Percentiles rank a stretch among this genome's conserved stretches.
phyloP scores from a whole-genome alignment of 192 early-diverging fungal genomes.

The Coemansia sp. region DNA sequence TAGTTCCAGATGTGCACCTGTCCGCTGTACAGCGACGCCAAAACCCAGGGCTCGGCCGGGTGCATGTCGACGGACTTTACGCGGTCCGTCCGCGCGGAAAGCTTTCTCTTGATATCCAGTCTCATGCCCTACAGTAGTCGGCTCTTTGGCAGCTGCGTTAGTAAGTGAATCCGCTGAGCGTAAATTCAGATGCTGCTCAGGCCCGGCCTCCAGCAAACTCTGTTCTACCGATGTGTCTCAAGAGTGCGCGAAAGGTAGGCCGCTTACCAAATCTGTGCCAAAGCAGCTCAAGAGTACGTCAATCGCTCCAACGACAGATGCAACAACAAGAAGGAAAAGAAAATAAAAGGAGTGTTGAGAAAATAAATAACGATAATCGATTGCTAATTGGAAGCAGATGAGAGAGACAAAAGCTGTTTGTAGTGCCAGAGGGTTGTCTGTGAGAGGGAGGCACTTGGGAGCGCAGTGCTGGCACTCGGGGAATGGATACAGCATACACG shows the following conservation, averaged over 20 bases:
- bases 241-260: not conserved
- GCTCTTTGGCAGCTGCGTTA: not conserved
- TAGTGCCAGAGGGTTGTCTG: not conserved
- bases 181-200: not conserved
- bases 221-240: not conserved
- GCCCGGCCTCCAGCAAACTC: not conserved
- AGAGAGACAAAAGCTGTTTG: not conserved
- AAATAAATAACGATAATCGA: not conserved
- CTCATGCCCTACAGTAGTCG: slow-evolving; percentile 50
- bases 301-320: slow-evolving; percentile 1
- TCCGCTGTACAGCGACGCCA: slow-evolving; percentile 95
- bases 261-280: slow-evolving; percentile 1
- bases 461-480: not conserved
- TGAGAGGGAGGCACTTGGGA: not conserved
- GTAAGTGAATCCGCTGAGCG: not conserved
- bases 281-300: not conserved
- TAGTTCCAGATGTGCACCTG: slow-evolving; percentile 98
- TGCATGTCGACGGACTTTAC: slow-evolving; percentile 99
- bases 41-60: slow-evolving; percentile 97
- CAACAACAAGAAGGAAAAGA: not conserved
- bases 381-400: not conserved
- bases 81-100: slow-evolving; percentile 76
- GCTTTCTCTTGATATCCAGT: slow-evolving; percentile 58
- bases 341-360: not conserved
- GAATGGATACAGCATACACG: not conserved